phyloP scores from a whole-genome alignment of 2,329 filamentous ascomycete species.

The Cladosporium sp. region DNA sequence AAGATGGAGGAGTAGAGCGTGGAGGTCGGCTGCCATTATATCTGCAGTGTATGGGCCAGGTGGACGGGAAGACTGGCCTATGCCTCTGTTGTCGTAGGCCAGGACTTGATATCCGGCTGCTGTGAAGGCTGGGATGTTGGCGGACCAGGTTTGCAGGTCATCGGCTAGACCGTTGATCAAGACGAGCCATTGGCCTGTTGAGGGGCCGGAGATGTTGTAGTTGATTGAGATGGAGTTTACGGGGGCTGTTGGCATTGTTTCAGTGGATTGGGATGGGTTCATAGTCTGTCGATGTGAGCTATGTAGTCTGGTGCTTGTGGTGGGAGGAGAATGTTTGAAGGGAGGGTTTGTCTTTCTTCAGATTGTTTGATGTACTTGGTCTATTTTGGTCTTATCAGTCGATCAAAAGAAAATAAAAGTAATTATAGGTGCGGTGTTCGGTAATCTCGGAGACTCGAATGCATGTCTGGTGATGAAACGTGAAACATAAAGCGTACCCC shows the following conservation, averaged over 20 bases:
- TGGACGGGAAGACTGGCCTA: slow-evolving; percentile 26
- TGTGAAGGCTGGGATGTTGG: slow-evolving; percentile 26
- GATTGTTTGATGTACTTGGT: not conserved
- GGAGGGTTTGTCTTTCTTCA: not conserved
- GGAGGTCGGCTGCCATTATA: slow-evolving; percentile 28
- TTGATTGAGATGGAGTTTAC: slow-evolving; percentile 28
- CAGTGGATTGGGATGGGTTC: not conserved
- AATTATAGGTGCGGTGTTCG: not conserved
- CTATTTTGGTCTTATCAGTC: not conserved
- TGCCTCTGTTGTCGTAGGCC: slow-evolving; percentile 32
- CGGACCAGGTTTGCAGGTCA: slow-evolving; percentile 28
- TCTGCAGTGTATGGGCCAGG: slow-evolving; percentile 28
- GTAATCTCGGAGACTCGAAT: not conserved
- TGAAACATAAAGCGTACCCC: not conserved
- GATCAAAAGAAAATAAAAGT: not conserved
- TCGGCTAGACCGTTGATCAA: slow-evolving; percentile 33
- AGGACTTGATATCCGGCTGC: slow-evolving; percentile 27
- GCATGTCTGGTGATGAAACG: not conserved
- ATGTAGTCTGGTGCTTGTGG: not conserved
- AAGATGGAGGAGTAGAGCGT: slow-evolving; percentile 24
- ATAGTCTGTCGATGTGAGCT: not conserved
- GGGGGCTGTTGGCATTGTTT: slow-evolving; percentile 22
- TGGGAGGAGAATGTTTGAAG: not conserved
- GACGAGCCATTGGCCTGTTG: slow-evolving; percentile 22
- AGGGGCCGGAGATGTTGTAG: slow-evolving; percentile 20